These are phyloP conservation scores for Penicillium fuscoglaucum DNA, from an alignment of 2,329 filamentous ascomycete genomes.

Conservation along the genomic window DNA sequence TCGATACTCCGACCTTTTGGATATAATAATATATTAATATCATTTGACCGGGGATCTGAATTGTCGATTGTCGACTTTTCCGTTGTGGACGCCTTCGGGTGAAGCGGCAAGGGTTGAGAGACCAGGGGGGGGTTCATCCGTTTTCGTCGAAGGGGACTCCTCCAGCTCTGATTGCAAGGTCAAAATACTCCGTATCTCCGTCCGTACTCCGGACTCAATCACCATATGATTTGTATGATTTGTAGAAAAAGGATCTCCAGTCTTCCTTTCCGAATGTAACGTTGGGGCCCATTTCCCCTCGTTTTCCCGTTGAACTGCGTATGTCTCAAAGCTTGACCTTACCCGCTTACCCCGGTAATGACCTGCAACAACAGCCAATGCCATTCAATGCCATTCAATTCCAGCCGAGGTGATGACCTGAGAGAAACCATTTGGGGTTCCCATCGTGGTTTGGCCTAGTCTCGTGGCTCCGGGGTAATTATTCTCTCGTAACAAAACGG, in stretches of 20 bases:
- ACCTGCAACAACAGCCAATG: conserved; percentile 7
- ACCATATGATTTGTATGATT: conserved; percentile 2
- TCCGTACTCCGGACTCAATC: no score
- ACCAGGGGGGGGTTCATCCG: background rate
- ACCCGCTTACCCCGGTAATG: conserved; percentile 16
- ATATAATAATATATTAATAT: background rate
- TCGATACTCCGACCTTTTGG: background rate
- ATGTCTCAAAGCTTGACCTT: conserved; percentile 2
- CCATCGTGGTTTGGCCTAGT: background rate
- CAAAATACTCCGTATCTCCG: background rate
- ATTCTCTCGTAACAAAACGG: conserved; percentile 18
- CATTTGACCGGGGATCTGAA: background rate
- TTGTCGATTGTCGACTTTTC: background rate
- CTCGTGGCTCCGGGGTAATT: conserved; percentile 25
- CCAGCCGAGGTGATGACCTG: background rate
- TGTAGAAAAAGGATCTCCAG: background rate
- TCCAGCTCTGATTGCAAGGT: background rate
- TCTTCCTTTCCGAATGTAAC: conserved; percentile 13
- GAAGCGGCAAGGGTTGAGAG: background rate
- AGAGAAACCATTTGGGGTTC: background rate
- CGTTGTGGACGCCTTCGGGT: background rate
- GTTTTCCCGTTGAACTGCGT: conserved; percentile 3
- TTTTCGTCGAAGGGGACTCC: background rate
- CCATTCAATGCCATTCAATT: background rate
- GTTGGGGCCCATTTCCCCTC: conserved; percentile 19